phyloP scores from a whole-genome alignment of 2,329 filamentous ascomycete genomes.

The Aureobasidium pullulans region DNA sequence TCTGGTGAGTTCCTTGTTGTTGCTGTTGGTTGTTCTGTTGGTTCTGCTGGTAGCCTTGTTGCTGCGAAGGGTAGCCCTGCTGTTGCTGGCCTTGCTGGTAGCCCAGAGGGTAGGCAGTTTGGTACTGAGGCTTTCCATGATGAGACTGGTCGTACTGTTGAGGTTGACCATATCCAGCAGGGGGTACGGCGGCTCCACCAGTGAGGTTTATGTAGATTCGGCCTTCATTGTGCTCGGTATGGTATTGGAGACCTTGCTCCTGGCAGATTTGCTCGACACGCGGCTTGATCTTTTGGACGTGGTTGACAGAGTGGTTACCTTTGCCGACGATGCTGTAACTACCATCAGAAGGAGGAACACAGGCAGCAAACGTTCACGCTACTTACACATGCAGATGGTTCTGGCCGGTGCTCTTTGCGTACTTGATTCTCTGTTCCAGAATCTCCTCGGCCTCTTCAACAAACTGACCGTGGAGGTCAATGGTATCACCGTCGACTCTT shows the following conservation, averaged over 20 bases:
- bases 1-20: constrained; percentile 36
- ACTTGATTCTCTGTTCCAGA: constrained; percentile 74
- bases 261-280: constrained; percentile 79
- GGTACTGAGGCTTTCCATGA: constrained; percentile 35
- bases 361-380: not conserved
- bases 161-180: constrained; percentile 30
- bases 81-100: constrained; percentile 34
- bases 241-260: constrained; percentile 73
- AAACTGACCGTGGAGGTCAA: constrained; percentile 91
- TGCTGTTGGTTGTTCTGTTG: constrained; percentile 39
- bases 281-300: constrained; percentile 94
- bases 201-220: constrained; percentile 82
- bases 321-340: constrained; percentile 72
- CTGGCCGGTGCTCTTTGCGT: constrained; percentile 66
- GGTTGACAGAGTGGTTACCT: constrained; percentile 75
- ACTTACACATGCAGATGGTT: constrained; percentile 73
- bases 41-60: constrained; percentile 39
- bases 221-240: constrained; percentile 82
- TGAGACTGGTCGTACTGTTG: constrained; percentile 38
- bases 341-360: not conserved
- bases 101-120: constrained; percentile 32
- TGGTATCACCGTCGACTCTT: constrained; percentile 69
- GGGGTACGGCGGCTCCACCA: constrained; percentile 55
- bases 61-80: constrained; percentile 37
- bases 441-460: constrained; percentile 93